phyloP scores from a whole-genome alignment of 495 filamentous ascomycete species.

The Xylaria intraflava region DNA sequence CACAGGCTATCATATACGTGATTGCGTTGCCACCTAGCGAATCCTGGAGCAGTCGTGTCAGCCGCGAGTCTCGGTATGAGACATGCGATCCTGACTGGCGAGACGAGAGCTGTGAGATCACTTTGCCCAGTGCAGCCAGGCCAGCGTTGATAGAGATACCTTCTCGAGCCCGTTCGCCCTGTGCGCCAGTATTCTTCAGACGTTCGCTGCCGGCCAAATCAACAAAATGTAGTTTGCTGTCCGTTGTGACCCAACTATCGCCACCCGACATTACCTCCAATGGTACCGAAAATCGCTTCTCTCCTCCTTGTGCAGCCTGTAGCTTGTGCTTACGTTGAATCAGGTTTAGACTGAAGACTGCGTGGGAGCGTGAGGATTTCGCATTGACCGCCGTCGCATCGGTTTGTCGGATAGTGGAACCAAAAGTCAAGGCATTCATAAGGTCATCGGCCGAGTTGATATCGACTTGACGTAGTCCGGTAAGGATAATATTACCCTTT shows the following conservation, averaged over 20 bases:
- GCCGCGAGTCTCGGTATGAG: constrained; percentile 94
- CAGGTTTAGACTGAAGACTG: constrained; percentile 92
- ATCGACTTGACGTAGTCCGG: constrained; percentile 78
- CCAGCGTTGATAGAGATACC: constrained; percentile 98
- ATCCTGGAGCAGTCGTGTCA: constrained; percentile 93
- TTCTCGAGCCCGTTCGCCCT: constrained; percentile 90
- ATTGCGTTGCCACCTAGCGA: constrained; percentile 97
- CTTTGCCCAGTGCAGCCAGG: constrained; percentile 90
- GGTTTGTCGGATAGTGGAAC: constrained; percentile 91
- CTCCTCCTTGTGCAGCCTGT: constrained; percentile 45
- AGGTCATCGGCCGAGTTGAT: constrained; percentile 93
- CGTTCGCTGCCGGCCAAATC: constrained; percentile 97
- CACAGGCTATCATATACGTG: constrained; percentile 99
- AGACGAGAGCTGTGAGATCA: constrained; percentile 96
- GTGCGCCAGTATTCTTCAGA: constrained; percentile 93
- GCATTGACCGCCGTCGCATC: constrained; percentile 99
- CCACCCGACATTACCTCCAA: constrained; percentile 67
- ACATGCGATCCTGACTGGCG: constrained; percentile 83
- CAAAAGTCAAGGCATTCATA: constrained; percentile 79
- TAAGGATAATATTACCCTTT: constrained; percentile 92
- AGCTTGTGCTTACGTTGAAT: constrained; percentile 72
- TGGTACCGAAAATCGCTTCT: constrained; percentile 88
- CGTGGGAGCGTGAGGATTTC: constrained; percentile 96
- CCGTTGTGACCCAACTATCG: constrained; percentile 70
- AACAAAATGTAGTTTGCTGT: constrained; percentile 98